Percentiles rank a stretch among this genome's conserved stretches.
These are phyloP conservation scores for Balamuthia mandrillaris DNA, from an alignment of 208 protist species.

Conservation along the genomic window DNA sequence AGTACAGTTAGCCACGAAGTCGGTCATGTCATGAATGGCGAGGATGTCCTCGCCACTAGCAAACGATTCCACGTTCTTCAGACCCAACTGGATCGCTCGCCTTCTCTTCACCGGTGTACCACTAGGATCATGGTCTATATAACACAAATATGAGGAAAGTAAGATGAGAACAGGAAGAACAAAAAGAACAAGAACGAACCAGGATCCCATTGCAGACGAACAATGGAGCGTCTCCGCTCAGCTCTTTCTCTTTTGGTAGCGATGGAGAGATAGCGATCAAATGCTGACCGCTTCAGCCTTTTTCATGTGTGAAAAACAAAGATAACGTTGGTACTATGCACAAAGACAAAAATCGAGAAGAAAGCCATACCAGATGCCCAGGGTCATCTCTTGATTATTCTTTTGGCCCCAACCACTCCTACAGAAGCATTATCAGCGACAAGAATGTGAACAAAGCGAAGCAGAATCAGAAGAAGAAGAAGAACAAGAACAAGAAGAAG, in stretches of 20 bases:
- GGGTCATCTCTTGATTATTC: conserved; percentile 52
- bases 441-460: too few relatives aligned
- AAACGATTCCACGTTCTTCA: conserved; percentile 33
- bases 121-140: conserved; percentile 1
- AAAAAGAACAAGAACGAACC: not conserved
- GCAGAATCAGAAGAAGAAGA: not conserved
- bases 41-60: conserved; percentile 21
- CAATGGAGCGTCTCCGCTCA: not conserved
- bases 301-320: not conserved
- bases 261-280: not conserved
- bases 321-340: not conserved
- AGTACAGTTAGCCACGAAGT: not conserved
- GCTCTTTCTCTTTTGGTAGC: not conserved
- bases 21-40: conserved; percentile 46
- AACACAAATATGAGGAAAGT: too few relatives aligned
- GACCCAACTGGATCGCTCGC: conserved; percentile 58
- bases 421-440: not conserved
- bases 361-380: conserved; percentile 42
- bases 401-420: conserved; percentile 47
- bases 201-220: not conserved
- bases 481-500: not conserved
- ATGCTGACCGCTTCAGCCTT: not conserved
- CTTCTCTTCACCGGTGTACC: conserved; percentile 7
- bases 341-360: too few relatives aligned
- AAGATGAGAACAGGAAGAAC: not conserved